Conservation (phyloP, 2,329 filamentous ascomycete genomes). For the Talaromyces sp. region DNA sequence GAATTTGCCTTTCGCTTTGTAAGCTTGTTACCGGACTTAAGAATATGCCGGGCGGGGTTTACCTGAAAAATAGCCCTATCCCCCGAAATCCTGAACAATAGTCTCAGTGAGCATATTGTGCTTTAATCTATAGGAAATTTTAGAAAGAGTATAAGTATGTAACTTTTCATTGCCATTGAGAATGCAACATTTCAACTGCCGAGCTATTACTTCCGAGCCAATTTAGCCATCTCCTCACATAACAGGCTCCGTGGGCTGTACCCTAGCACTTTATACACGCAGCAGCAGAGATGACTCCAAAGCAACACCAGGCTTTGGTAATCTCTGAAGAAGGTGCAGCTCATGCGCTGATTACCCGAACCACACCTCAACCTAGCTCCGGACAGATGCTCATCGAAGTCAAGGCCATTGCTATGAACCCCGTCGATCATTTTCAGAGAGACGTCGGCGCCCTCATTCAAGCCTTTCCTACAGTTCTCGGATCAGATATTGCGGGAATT, state of each 20-base stretch:
- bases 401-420: constrained; percentile 43
- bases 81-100: not conserved
- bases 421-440: constrained; percentile 34
- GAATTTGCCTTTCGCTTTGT: not conserved
- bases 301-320: constrained; percentile 4
- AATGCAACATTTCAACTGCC: not conserved
- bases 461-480: constrained; percentile 27
- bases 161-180: not conserved
- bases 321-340: constrained; percentile 3
- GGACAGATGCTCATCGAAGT: constrained; percentile 43
- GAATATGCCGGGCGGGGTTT: not conserved
- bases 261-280: not conserved
- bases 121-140: not conserved
- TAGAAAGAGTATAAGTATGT: not conserved
- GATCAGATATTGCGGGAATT: constrained; percentile 33
- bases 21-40: not conserved
- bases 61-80: not conserved
- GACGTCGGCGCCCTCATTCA: constrained; percentile 24
- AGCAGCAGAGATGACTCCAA: not conserved
- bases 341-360: not conserved
- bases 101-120: not conserved
- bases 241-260: not conserved
- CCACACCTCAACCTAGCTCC: constrained; percentile 32
- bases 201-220: not conserved
- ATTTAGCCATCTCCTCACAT: not conserved